phyloP scores from a whole-genome alignment of 2,329 filamentous ascomycete genomes.

The Aurifilum marmelostoma region DNA sequence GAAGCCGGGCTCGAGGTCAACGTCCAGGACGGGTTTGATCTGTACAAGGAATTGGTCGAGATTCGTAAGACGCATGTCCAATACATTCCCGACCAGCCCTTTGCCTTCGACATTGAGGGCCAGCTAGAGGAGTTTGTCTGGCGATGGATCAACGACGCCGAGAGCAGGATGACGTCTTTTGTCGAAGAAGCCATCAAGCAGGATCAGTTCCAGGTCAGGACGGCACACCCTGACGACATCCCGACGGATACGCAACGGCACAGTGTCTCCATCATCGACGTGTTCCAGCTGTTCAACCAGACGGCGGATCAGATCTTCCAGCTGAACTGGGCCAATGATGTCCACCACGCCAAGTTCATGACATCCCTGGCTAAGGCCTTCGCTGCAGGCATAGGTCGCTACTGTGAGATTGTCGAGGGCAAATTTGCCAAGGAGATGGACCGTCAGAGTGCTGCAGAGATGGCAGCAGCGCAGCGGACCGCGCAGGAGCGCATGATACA shows the following conservation, averaged over 20 bases:
- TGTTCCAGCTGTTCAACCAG: conserved; percentile 93
- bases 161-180: conserved; percentile 78
- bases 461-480: conserved; percentile 75
- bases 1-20: conserved; percentile 74
- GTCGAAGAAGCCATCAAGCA: conserved; percentile 91
- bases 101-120: conserved; percentile 86
- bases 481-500: conserved; percentile 93
- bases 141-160: conserved; percentile 87
- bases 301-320: conserved; percentile 84
- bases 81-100: conserved; percentile 72
- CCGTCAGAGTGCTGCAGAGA: conserved; percentile 82
- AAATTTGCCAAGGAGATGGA: conserved; percentile 93
- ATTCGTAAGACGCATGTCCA: conserved; percentile 81
- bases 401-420: conserved; percentile 89
- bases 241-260: conserved; percentile 82
- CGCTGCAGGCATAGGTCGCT: conserved; percentile 78
- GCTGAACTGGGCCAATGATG: conserved; percentile 89
- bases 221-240: conserved; percentile 63
- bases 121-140: conserved; percentile 91
- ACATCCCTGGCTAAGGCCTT: conserved; percentile 87
- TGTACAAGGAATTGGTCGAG: conserved; percentile 86
- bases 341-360: conserved; percentile 97
- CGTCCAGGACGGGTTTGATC: conserved; percentile 88
- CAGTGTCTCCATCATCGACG: conserved; percentile 89
- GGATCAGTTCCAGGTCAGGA: conserved; percentile 80